Conservation (phyloP, 257 asterid species). For the Craterostigma plantagineum region DNA sequence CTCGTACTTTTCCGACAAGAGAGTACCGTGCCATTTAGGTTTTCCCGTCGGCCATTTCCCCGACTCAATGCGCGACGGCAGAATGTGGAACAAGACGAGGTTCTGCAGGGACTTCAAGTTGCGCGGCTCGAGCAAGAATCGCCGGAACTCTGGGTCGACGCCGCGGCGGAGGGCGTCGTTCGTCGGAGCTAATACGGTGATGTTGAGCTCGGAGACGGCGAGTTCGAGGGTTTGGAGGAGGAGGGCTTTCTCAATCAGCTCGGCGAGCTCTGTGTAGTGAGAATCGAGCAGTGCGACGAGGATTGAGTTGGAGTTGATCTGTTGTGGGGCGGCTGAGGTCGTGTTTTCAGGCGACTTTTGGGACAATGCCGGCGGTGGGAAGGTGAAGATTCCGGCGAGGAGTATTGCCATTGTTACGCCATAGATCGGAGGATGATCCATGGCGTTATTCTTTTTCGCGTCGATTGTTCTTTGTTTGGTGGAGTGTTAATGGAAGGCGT, state of each 20-base stretch:
- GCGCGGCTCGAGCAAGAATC: slow-evolving; percentile 62
- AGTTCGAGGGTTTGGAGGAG: slow-evolving; percentile 70
- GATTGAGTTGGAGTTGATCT: slow-evolving; percentile 74
- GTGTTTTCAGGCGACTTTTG: no score
- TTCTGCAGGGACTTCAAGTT: slow-evolving; percentile 71
- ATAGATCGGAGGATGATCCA: no score
- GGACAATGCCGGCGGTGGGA: no score
- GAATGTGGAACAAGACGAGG: slow-evolving; percentile 57
- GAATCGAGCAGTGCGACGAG: slow-evolving; percentile 87
- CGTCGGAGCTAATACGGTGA: slow-evolving; percentile 83
- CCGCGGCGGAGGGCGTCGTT: slow-evolving; percentile 69
- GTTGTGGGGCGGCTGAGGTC: no score
- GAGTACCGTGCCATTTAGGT: no score
- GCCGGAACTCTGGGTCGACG: slow-evolving; percentile 85
- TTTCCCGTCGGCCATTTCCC: slow-evolving; percentile 9
- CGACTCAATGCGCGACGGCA: slow-evolving; percentile 53
- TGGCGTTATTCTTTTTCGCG: no score
- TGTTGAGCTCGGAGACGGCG: slow-evolving; percentile 63
- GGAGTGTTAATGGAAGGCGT: no score
- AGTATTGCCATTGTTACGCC: no score
- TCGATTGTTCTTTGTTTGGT: no score
- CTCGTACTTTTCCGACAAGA: slow-evolving; percentile 4
- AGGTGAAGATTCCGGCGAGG: no score
- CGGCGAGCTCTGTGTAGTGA: slow-evolving; percentile 78
- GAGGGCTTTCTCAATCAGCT: slow-evolving; percentile 78